Evolutionary conservation across 78 protist species (phyloP).

Genomic region (Paratrimastix pyriformis): DNA sequence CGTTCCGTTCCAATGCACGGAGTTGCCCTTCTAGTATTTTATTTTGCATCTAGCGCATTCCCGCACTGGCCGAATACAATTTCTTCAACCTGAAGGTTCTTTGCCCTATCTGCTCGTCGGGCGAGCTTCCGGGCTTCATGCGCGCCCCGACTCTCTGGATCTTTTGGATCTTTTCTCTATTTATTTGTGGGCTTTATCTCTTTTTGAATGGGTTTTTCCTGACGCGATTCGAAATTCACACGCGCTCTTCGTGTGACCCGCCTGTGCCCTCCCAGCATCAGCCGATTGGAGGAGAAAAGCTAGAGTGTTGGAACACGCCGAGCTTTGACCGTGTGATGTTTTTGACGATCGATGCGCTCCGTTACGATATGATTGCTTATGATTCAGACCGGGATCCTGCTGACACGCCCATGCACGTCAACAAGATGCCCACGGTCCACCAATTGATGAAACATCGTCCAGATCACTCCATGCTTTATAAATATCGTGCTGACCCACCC

Average conservation of each 20-base stretch:
- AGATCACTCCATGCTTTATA: slow-evolving; percentile 22
- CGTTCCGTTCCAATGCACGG: too few relatives aligned
- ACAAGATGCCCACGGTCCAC: not conserved
- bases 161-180: too few relatives aligned
- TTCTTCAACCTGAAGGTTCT: too few relatives aligned
- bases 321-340: slow-evolving; percentile 3
- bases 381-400: not conserved
- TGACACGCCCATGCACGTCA: not conserved
- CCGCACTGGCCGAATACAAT: too few relatives aligned
- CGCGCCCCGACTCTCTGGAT: too few relatives aligned
- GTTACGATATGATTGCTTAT: slow-evolving; percentile 40
- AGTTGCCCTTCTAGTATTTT: too few relatives aligned
- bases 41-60: too few relatives aligned
- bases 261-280: not conserved
- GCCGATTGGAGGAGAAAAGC: not conserved
- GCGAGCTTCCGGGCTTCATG: too few relatives aligned
- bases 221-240: not conserved
- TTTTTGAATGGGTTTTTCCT: slow-evolving; percentile 13
- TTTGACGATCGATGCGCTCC: slow-evolving; percentile 44
- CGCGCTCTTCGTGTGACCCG: not conserved
- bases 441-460: not conserved
- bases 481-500: slow-evolving; percentile 78
- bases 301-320: not conserved
- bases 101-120: too few relatives aligned
- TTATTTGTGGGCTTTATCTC: not conserved